Evolutionary conservation across 2,329 filamentous ascomycete genomes (phyloP).

Genomic region (Alternaria ventricosa): DNA sequence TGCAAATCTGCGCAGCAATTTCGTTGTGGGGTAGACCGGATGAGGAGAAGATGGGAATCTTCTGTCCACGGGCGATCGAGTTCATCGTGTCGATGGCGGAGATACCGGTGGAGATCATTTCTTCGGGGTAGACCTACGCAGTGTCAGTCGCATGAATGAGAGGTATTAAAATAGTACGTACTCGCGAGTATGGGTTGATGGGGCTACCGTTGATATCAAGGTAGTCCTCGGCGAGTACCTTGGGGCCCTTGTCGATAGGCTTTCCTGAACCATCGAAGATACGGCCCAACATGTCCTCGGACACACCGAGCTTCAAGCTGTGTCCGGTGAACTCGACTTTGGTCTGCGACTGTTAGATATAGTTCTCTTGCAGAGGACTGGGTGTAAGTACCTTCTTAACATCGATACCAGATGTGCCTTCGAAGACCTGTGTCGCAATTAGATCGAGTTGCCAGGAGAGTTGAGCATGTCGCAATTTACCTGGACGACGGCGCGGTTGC

Average conservation of each 20-base stretch:
- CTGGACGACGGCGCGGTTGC: constrained; percentile 93
- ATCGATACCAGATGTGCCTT: constrained; percentile 96
- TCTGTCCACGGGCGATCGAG: constrained; percentile 93
- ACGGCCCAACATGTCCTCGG: constrained; percentile 98
- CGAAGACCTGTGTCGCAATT: constrained; percentile 76
- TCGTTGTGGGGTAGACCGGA: constrained; percentile 99
- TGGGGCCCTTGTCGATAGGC: constrained; percentile 98
- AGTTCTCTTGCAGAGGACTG: constrained; percentile 13
- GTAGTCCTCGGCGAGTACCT: constrained; percentile 97
- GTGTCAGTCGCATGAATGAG: constrained; percentile 31
- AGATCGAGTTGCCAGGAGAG: constrained; percentile 18
- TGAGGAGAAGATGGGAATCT: constrained; percentile 99
- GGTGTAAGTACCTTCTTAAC: constrained; percentile 78
- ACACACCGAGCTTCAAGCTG: constrained; percentile 97
- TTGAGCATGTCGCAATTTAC: constrained; percentile 55
- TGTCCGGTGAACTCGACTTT: constrained; percentile 97
- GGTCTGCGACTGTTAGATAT: constrained; percentile 64
- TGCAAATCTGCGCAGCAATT: constrained; percentile 98
- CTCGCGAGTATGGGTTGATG: constrained; percentile 97
- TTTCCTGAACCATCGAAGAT: constrained; percentile 98
- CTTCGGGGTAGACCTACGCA: constrained; percentile 89
- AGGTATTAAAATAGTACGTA: constrained; percentile 55
- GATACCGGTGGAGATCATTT: constrained; percentile 99
- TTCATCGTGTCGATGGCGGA: constrained; percentile 98
- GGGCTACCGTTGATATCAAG: constrained; percentile 98